Conservation (phyloP, 2,329 filamentous ascomycete species). For the Elsinoe fawcettii region DNA sequence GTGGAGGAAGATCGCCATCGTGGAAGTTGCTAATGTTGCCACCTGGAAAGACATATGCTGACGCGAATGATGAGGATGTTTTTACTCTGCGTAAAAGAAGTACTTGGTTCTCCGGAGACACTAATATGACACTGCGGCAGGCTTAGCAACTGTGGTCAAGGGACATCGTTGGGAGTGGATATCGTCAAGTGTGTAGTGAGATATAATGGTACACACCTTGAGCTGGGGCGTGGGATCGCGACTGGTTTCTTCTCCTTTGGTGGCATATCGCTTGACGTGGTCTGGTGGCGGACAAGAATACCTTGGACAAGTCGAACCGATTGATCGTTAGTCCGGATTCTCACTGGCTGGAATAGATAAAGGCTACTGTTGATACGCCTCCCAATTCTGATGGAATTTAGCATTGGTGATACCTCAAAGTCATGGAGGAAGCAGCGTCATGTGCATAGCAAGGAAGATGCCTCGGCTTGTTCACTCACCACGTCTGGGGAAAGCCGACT, state of each 20-base stretch:
- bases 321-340: background rate
- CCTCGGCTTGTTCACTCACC: slow-evolving; percentile 7
- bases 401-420: background rate
- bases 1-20: slow-evolving; percentile 55
- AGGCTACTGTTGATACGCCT: background rate
- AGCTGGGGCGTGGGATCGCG: slow-evolving; percentile 53
- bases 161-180: background rate
- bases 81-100: slow-evolving; percentile 79
- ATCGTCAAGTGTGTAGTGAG: too few species aligned
- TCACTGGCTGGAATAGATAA: too few species aligned
- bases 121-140: slow-evolving; percentile 60
- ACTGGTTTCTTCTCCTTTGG: slow-evolving; percentile 32
- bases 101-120: slow-evolving; percentile 81
- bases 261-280: slow-evolving; percentile 1
- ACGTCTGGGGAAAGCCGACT: background rate
- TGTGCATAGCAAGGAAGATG: background rate
- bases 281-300: background rate
- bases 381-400: background rate
- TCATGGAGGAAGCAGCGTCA: background rate
- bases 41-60: slow-evolving; percentile 91
- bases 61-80: slow-evolving; percentile 76
- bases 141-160: background rate
- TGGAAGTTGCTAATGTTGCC: slow-evolving; percentile 72
- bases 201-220: slow-evolving; percentile 41
- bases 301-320: background rate